Base-by-base conservation (phyloP, 2,329 filamentous ascomycete genomes). In the Xylariaceae sp. region DNA sequence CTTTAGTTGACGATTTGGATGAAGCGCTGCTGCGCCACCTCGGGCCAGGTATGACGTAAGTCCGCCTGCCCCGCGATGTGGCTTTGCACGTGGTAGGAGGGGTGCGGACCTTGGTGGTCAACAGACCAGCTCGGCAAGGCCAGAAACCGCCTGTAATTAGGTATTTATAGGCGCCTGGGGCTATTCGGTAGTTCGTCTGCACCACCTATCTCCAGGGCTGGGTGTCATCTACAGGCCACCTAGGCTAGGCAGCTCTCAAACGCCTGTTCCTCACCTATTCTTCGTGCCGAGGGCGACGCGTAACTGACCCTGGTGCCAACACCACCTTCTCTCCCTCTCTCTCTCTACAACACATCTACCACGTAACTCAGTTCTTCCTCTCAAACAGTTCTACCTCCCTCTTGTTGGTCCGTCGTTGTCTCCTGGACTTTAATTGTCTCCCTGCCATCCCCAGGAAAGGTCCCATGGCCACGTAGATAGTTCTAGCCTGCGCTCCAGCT, bases 11-110 rank as follows among this genome's bases (percentile, higher is more conserved):
- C 16, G 8, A 34, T 4, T 7, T 10, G 39, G 16, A 15, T 10
- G 16, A 22, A 26, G n/a, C 13, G n/a, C 22, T 43, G 13, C 47
- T 55, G 32, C 47, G 53, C 56, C 56, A 56, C 53, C 45, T 47
- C 2, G 4, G 21, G 13, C 13, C 21, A 9, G 5, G 16, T 41
- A 58, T 58, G 56, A 58, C 53, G 56, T 58, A 58, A 39, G 5
- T 49, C 37, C 7, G 41, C 18, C 3, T 54, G 41, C 57, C 57
- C 57, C 53, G 51, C 56, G 51, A 49, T 53, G 54, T 53, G 58
- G 56, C 53, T 41, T 51, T 46, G 18, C 19, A 44, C 22, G 36
- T 34, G n/a, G n/a, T n/a, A n/a, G 13, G 57, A 50, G 54, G 51
- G 54, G 56, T 41, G 37, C 21, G 41, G 42, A 51, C 45, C 51